Evolutionary conservation across 2,329 filamentous ascomycete species (phyloP).

Genomic region (Diaporthe batatas): DNA sequence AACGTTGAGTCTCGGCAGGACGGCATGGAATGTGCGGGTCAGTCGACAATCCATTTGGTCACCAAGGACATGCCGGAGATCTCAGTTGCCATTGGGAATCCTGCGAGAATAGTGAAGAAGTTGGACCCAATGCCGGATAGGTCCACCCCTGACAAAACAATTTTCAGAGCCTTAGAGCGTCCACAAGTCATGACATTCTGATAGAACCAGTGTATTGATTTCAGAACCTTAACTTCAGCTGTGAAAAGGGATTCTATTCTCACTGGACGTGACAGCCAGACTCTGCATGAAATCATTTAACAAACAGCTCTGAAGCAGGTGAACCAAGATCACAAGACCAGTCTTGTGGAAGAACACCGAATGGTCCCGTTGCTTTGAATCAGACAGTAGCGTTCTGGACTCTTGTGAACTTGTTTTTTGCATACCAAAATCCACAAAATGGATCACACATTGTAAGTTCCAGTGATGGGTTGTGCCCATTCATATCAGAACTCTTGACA

Average conservation of each 20-base stretch:
- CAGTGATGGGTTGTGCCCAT: no score
- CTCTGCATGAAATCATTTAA: background rate
- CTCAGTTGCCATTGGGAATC: constrained; percentile 62
- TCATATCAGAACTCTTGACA: no score
- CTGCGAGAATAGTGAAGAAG: constrained; percentile 63
- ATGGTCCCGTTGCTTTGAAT: no score
- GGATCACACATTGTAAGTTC: no score
- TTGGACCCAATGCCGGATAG: constrained; percentile 55
- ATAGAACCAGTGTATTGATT: background rate
- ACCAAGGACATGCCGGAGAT: constrained; percentile 63
- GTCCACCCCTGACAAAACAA: constrained; percentile 28
- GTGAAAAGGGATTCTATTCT: background rate
- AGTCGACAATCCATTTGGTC: constrained; percentile 63
- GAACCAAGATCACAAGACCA: background rate
- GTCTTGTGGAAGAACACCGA: background rate
- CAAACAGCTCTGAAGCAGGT: background rate
- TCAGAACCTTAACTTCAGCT: background rate
- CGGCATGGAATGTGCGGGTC: constrained; percentile 60
- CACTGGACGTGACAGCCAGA: background rate
- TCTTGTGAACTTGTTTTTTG: no score
- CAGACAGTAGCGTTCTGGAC: no score
- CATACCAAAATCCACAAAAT: no score
- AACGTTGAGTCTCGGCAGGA: constrained; percentile 66
- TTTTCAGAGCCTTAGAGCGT: constrained; percentile 31
- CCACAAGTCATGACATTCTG: background rate